Evolutionary conservation across 2,329 filamentous ascomycete species (phyloP).

Genomic region (Eurotiales sp.): DNA sequence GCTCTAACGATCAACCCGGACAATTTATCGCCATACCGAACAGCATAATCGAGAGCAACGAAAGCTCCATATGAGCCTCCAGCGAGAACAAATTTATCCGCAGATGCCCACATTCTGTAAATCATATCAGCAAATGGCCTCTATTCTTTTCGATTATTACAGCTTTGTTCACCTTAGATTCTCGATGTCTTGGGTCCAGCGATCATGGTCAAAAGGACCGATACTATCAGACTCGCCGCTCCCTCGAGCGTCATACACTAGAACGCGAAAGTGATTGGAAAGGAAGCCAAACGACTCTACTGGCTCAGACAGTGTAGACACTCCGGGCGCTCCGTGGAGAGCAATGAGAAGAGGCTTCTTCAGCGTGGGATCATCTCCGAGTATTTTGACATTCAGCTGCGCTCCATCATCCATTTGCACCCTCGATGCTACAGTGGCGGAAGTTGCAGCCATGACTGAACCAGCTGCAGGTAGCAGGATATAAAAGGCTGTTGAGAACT

Average conservation of each 20-base stretch:
- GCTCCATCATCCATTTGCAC: slow-evolving; percentile 5
- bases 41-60: not conserved
- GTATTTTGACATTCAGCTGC: slow-evolving; percentile 5
- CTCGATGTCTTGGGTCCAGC: slow-evolving; percentile 7
- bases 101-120: not conserved
- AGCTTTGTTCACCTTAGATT: not conserved
- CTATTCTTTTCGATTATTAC: not conserved
- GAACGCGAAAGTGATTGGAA: not conserved
- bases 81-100: slow-evolving; percentile 1
- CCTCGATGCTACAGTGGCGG: not conserved
- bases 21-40: not conserved
- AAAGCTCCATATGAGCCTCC: slow-evolving; percentile 4
- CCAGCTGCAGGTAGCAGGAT: not conserved
- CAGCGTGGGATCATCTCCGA: not conserved
- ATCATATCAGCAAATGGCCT: not conserved
- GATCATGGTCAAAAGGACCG: slow-evolving; percentile 2
- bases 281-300: slow-evolving; percentile 1
- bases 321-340: slow-evolving; percentile 3
- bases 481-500: no score
- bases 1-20: not conserved
- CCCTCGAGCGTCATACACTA: slow-evolving; percentile 4
- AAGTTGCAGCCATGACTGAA: not conserved
- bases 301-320: slow-evolving; percentile 1
- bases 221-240: not conserved
- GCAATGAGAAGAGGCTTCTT: slow-evolving; percentile 1